A percentile compares a stretch with the other conserved stretches of the same genome.
Evolutionary conservation across 2,329 filamentous ascomycete genomes (phyloP).

Genomic region (Volutella citrinella): DNA sequence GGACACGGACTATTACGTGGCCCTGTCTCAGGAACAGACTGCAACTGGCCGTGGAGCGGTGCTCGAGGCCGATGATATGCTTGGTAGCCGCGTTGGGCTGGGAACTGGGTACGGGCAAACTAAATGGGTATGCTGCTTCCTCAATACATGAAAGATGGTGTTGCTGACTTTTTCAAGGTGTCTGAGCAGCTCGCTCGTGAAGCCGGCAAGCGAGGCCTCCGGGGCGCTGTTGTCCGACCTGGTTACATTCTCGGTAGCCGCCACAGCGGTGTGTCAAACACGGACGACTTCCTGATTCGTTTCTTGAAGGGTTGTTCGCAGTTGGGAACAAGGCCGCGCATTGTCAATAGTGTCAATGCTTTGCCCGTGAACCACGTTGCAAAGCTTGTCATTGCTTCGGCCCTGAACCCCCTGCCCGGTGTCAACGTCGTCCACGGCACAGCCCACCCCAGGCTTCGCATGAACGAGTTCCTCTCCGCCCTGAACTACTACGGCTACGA

Average conservation of each 20-base stretch:
- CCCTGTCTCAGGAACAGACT: conserved; percentile 55
- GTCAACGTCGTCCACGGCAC: conserved; percentile 73
- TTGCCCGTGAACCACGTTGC: conserved; percentile 85
- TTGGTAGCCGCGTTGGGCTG: conserved; percentile 72
- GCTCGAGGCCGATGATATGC: conserved; percentile 72
- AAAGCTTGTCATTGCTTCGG: conserved; percentile 68
- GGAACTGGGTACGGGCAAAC: conserved; percentile 87
- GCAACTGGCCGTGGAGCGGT: conserved; percentile 62
- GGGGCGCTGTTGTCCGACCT: conserved; percentile 77
- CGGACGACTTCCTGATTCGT: conserved; percentile 86
- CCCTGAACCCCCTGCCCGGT: conserved; percentile 54
- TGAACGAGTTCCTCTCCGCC: conserved; percentile 71
- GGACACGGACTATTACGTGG: conserved; percentile 77
- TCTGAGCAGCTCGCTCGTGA: conserved; percentile 67
- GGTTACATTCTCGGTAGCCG: conserved; percentile 81
- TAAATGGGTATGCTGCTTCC: conserved; percentile 67
- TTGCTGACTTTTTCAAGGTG: conserved; percentile 8
- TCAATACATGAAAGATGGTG: background rate
- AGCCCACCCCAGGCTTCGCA: conserved; percentile 71
- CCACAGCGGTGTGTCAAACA: conserved; percentile 67
- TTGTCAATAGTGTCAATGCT: conserved; percentile 83
- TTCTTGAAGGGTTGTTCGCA: conserved; percentile 87
- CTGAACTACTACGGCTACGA: conserved; percentile 70
- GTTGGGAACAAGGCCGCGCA: conserved; percentile 67
- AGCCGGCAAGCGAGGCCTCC: conserved; percentile 73